Base-by-base conservation (phyloP, 345 rosid species). In the Citrus maxima region DNA sequence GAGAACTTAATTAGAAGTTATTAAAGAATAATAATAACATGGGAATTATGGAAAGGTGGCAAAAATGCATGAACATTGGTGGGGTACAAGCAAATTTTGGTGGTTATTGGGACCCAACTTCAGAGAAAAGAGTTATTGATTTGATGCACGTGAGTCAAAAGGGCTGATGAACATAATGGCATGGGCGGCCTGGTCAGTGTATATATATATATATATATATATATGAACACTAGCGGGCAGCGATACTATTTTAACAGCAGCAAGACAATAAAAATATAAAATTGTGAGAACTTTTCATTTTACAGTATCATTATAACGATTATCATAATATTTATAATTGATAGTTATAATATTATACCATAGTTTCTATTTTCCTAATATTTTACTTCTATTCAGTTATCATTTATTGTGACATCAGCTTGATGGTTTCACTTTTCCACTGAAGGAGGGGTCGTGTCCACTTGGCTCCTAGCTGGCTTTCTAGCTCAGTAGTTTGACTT, bases 61-160 rank as follows among this genome's bases (percentile, higher is more conserved):
- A 71, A 79, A 75, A 79, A 59, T 73, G 70, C 71, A 81, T 77
- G 85, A 87, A 82, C 40, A 65, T 66, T 13, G 75, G 62, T 28
- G 84, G 78, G 63, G 16, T 24, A 42, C 25, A 28, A 32, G 4
- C 38, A 70, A 78, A 75, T 49, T 67, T 65, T 60, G 87, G 87
- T 84, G 84, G 58, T 80, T 77, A 61, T 6, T 55, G 85, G 86
- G 84, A 38, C 80, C 85, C 63, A 42, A 65, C 6, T 65, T 19
- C 25, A 3, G 19, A 73, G 24, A n/a, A 51, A 10, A 14, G 18
- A 0, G 51, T 46, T 42, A 7, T 7, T 25, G 77, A 67, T 81
- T 83, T 79, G 28, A 21, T 60, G 82, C 91, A 87, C 93, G 88
- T 88, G 93, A 72, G 91, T 88, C 91, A 88, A 88, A 88, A 64